A percentile compares a stretch with the other conserved stretches of the same genome.
phyloP scores from a whole-genome alignment of 768 basidiomycete genomes.

The Agaricus blazei region DNA sequence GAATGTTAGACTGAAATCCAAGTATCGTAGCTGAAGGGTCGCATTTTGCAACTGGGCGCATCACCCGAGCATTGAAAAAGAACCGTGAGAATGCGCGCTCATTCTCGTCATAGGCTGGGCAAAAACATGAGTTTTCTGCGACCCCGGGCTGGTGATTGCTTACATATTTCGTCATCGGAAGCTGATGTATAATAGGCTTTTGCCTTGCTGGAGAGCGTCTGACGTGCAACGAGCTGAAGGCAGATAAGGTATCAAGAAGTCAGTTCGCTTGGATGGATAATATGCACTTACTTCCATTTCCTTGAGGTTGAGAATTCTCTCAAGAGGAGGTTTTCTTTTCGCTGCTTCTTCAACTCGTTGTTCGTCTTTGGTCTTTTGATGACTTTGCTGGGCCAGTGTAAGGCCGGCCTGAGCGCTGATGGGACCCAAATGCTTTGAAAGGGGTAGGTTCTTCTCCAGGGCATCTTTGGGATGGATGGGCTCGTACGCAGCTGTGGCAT shows the following conservation, averaged over 20 bases:
- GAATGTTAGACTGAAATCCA: slow-evolving; percentile 65
- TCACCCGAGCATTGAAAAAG: slow-evolving; percentile 83
- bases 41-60: slow-evolving; percentile 58
- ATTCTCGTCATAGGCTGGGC: slow-evolving; percentile 62
- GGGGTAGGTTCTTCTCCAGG: slow-evolving; percentile 64
- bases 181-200: slow-evolving; percentile 84
- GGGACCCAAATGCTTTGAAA: slow-evolving; percentile 67
- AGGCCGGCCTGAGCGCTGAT: slow-evolving; percentile 44
- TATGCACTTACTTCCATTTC: slow-evolving; percentile 70
- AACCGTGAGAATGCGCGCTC: slow-evolving; percentile 77
- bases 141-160: slow-evolving; percentile 17
- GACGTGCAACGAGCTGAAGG: slow-evolving; percentile 60
- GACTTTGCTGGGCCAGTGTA: slow-evolving; percentile 33
- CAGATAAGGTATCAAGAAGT: not conserved
- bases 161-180: slow-evolving; percentile 80
- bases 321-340: slow-evolving; percentile 57
- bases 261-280: not conserved
- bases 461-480: slow-evolving; percentile 86
- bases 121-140: slow-evolving; percentile 10
- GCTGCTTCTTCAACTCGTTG: slow-evolving; percentile 59
- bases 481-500: slow-evolving; percentile 73
- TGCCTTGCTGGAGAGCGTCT: slow-evolving; percentile 68
- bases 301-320: slow-evolving; percentile 63
- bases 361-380: slow-evolving; percentile 62
- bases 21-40: slow-evolving; percentile 73